Base-by-base conservation (phyloP, 2,329 filamentous ascomycete species). In the Apiospora aurea region DNA sequence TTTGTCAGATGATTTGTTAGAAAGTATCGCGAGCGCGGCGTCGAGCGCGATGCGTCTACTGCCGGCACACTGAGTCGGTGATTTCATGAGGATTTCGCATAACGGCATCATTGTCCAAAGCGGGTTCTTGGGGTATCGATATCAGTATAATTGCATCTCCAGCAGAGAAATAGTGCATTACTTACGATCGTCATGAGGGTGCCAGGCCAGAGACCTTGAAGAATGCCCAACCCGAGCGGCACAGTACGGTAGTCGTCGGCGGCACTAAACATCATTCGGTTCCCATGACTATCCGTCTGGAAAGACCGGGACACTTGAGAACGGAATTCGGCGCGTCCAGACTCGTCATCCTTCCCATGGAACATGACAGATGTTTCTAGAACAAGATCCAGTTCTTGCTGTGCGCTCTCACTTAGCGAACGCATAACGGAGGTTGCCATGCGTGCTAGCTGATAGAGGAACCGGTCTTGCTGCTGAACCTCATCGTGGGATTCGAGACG, bases 151-250 rank as follows among this genome's bases (percentile, higher is more conserved):
- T 11, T 38, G 70, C 46, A n/a, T 16, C 51, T 13, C 18, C 21
- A 4, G 38, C 41, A 38, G 7, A 44, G 38, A 38, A 41, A 4
- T 0, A 8, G 10, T n/a, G 8, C 38, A 41, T 29, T 38, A 74
- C 78, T 77, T 73, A 80, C 79, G 29, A 73, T 53, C 29, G 69
- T 46, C 16, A 44, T 51, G 67, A 81, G 73, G 38, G 74, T 77
- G 16, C 61, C 71, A 10, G 78, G 78, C 69, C 77, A 75, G 41
- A 81, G 74, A 34, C 79, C 79, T 70, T 80, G 75, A 2, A 80
- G 71, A 24, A 81, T 74, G 41, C 79, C 79, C 74, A 80, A 74
- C 13, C 76, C 75, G 57, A 81, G 73, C n/a, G 79, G 78, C 43
- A 75, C 77, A 26, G 76, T 77, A 29, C 78, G 76, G 57, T 75